These are phyloP conservation scores for Kodamaea derodonti DNA, from an alignment of 1,139 yeast species.

Conservation along the genomic window DNA sequence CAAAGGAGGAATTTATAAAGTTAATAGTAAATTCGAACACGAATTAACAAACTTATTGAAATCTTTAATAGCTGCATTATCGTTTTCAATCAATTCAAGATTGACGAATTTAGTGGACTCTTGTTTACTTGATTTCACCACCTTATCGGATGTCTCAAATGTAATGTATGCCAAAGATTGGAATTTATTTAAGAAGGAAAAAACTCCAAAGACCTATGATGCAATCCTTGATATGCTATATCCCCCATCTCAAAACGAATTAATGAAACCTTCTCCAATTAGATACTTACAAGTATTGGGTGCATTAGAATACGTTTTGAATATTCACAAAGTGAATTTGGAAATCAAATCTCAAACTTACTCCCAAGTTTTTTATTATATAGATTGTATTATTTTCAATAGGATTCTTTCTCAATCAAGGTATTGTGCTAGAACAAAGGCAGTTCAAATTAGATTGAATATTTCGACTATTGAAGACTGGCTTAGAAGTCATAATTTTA, in stretches of 20 bases:
- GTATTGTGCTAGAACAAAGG: slow-evolving; percentile 75
- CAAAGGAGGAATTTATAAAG: slow-evolving; percentile 51
- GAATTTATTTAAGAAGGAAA: slow-evolving; percentile 59
- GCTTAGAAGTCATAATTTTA: slow-evolving; percentile 75
- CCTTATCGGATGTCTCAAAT: slow-evolving; percentile 60
- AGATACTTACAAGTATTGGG: slow-evolving; percentile 83
- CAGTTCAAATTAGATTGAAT: slow-evolving; percentile 85
- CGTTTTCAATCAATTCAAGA: slow-evolving; percentile 62
- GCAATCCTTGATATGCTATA: slow-evolving; percentile 66
- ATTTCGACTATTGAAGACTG: slow-evolving; percentile 88
- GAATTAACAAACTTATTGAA: slow-evolving; percentile 57
- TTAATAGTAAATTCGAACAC: slow-evolving; percentile 56
- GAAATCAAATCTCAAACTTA: slow-evolving; percentile 71
- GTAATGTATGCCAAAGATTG: slow-evolving; percentile 67
- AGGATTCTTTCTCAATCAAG: slow-evolving; percentile 60
- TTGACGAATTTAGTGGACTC: slow-evolving; percentile 55
- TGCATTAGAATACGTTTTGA: slow-evolving; percentile 81
- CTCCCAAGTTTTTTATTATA: slow-evolving; percentile 75
- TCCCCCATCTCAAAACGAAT: slow-evolving; percentile 64
- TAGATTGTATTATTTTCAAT: slow-evolving; percentile 71
- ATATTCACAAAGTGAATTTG: slow-evolving; percentile 76
- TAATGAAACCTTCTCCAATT: slow-evolving; percentile 80
- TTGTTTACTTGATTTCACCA: slow-evolving; percentile 61
- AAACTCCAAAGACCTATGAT: slow-evolving; percentile 51
- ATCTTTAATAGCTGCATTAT: slow-evolving; percentile 58